Evolutionary conservation across 306 rosid species (phyloP), one percentile per base, ranked within the genome.

Genomic region (Ormosia emarginata): DNA sequence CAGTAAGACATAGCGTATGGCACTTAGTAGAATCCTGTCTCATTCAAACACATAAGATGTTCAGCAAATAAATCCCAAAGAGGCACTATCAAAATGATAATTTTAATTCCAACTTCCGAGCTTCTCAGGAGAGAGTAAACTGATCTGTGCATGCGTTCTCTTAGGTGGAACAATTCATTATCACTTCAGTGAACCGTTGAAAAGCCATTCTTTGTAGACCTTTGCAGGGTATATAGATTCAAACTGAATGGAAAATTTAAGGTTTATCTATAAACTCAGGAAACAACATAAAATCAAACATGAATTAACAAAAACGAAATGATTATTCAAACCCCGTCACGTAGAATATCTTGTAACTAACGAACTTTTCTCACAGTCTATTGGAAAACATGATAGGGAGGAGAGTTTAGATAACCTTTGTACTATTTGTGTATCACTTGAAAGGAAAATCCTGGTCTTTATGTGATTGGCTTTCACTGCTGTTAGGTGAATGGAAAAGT

Each of bases 401-500:
- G 7, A 81, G 39, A 69, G 15, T 34, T 29, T 15, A 29, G 47
- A 5, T 43, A 41, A 32, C 78, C 67, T 77, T 34, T 79, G 40
- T 49, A 15, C 7, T 49, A 41, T 15, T 74, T 83, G 13, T 67
- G 69, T 67, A 69, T 87, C 87, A 92, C 81, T 75, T 82, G 36
- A 86, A 87, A 33, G 85, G 84, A 74, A 89, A 90, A 69, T 69
- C 86, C 59, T 57, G 70, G 24, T 85, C 84, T 67, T 88, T 77
- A 57, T 57, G 83, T 32, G 89, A 75, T 74, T 85, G 90, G 30
- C 52, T 85, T 76, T 83, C 83, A 41, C 64, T 84, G 74, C 52
- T 78, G 78, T 88, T 88, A 5, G 78, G 67, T 36, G 82, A 77
- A 49, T 77, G 86, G 13, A 76, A 39, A 58, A 82, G 72, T 57